These are phyloP conservation scores for Heracleum sosnowskyi DNA, from an alignment of 129 eudicot genomes.

Conservation along the genomic window DNA sequence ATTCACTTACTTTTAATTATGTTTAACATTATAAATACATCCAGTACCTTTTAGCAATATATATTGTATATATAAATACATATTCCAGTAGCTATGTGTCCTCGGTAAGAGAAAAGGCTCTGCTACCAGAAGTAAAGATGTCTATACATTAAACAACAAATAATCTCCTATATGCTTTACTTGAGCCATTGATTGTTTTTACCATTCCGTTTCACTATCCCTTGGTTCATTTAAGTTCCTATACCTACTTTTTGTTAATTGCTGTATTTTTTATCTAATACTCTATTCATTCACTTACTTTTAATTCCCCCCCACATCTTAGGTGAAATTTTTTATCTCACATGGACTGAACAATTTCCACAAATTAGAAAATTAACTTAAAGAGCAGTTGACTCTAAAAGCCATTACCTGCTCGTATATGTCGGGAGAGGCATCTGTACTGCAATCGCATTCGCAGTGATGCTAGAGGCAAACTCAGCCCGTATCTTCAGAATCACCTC, in stretches of 20 bases:
- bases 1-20: too few relatives aligned
- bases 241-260: not conserved
- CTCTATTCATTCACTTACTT: not conserved
- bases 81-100: too few relatives aligned
- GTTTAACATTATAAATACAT: too few relatives aligned
- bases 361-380: not conserved
- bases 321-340: not conserved
- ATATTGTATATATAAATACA: too few relatives aligned
- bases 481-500: constrained; percentile 77
- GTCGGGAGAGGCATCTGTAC: constrained; percentile 87
- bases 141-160: too few relatives aligned
- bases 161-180: too few relatives aligned
- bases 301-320: too few relatives aligned
- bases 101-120: too few relatives aligned
- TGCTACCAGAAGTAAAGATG: too few relatives aligned
- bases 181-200: too few relatives aligned
- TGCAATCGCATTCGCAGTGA: constrained; percentile 74
- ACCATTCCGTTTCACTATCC: not conserved
- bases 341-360: too few relatives aligned
- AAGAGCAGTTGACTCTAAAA: not conserved
- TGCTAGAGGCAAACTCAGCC: constrained; percentile 72
- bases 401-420: constrained; percentile 65
- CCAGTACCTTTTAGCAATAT: too few relatives aligned
- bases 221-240: not conserved
- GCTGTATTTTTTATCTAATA: not conserved